phyloP scores from a whole-genome alignment of 495 filamentous ascomycete genomes.

The Thozetella sp. region DNA sequence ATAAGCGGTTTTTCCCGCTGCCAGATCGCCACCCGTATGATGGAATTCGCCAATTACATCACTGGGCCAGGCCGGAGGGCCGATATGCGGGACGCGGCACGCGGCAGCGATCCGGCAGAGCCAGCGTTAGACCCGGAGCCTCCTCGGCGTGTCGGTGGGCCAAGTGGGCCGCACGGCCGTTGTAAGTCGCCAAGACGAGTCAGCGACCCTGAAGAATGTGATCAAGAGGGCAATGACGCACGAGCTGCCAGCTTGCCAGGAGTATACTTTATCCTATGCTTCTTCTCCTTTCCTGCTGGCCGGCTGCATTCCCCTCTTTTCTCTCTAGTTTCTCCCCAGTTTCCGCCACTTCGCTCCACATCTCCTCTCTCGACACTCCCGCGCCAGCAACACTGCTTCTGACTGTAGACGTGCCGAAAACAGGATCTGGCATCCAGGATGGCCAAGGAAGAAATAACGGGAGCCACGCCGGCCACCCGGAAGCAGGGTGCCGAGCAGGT shows the following conservation, averaged over 20 bases:
- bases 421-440: background rate
- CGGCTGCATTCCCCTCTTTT: background rate
- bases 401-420: background rate
- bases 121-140: background rate
- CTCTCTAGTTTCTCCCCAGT: background rate
- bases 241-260: background rate
- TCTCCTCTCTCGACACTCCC: background rate
- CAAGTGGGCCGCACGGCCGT: background rate
- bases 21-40: no score
- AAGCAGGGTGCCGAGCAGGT: background rate
- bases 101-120: no score
- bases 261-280: background rate
- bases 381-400: background rate
- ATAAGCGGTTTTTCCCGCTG: no score
- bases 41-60: no score
- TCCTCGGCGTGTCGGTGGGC: background rate
- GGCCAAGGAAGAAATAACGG: background rate
- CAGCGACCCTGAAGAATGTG: background rate
- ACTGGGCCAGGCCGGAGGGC: no score
- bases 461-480: background rate
- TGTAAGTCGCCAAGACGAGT: background rate
- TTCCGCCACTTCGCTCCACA: background rate
- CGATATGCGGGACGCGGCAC: no score
- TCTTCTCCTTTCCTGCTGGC: background rate
- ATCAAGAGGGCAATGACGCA: no score